Conservation (phyloP, 2,329 filamentous ascomycete species). For the Dactylonectria macrodidyma region DNA sequence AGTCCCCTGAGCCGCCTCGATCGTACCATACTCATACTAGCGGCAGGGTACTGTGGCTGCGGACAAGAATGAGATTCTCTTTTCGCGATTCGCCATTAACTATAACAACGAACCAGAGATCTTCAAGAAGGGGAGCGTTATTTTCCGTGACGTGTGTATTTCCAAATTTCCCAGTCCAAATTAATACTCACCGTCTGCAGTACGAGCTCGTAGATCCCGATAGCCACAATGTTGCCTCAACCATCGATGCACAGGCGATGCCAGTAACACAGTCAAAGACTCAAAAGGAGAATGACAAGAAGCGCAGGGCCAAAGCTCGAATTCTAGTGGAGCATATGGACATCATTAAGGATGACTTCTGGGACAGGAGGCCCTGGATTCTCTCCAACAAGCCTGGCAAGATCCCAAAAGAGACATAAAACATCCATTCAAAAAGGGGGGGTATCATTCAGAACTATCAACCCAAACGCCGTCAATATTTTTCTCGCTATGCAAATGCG, state of each 20-base stretch:
- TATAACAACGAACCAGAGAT: conserved; percentile 98
- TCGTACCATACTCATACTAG: conserved; percentile 35
- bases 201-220: conserved; percentile 79
- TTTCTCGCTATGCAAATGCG: conserved; percentile 30
- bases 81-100: conserved; percentile 90
- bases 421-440: conserved; percentile 42
- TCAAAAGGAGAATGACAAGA: conserved; percentile 87
- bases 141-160: conserved; percentile 82
- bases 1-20: conserved; percentile 35
- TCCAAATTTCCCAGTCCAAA: too few relatives aligned
- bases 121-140: conserved; percentile 91
- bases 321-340: conserved; percentile 90
- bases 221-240: conserved; percentile 61
- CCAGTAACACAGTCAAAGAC: conserved; percentile 77
- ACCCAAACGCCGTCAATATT: conserved; percentile 49
- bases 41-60: conserved; percentile 82
- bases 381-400: conserved; percentile 81
- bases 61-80: conserved; percentile 98
- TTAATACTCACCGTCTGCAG: conserved; percentile 57
- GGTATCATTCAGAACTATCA: conserved; percentile 51
- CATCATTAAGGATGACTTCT: conserved; percentile 96
- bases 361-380: conserved; percentile 89
- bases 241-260: conserved; percentile 66
- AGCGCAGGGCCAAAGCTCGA: conserved; percentile 83
- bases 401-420: conserved; percentile 72